Percentiles rank a stretch among this genome's conserved stretches.
phyloP scores from a whole-genome alignment of 2,329 filamentous ascomycete genomes.

The Cladophialophora chaetospira region DNA sequence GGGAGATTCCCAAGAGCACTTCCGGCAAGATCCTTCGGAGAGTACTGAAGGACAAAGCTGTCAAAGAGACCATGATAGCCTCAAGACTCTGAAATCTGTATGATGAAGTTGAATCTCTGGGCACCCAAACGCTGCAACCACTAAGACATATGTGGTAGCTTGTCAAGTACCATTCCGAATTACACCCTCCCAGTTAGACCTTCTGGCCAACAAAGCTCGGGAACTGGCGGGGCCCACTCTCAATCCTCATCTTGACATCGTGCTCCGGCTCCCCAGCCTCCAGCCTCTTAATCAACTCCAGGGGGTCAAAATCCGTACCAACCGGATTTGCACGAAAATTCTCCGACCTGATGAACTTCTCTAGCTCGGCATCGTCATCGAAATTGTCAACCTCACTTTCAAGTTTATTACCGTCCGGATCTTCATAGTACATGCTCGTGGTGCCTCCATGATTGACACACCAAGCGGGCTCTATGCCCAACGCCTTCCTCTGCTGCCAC shows the following conservation, averaged over 20 bases:
- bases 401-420: slow-evolving; percentile 2
- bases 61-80: neutral
- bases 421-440: slow-evolving; percentile 7
- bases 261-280: neutral
- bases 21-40: slow-evolving; percentile 43
- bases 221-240: neutral
- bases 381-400: slow-evolving; percentile 1
- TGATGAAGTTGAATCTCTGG: too few relatives aligned
- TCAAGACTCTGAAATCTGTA: neutral
- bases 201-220: neutral
- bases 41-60: slow-evolving; percentile 37
- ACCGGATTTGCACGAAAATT: neutral
- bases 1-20: slow-evolving; percentile 39
- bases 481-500: slow-evolving; percentile 5
- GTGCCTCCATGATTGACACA: slow-evolving; percentile 14
- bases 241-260: neutral
- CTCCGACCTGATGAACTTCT: neutral
- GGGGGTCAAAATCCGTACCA: neutral
- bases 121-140: too few relatives aligned
- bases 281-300: neutral
- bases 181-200: too few relatives aligned
- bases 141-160: too few relatives aligned
- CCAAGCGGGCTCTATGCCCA: slow-evolving; percentile 4
- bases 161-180: too few relatives aligned
- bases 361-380: neutral